Evolutionary conservation across 345 rosid genomes (phyloP), one percentile per base, ranked within the genome.

Genomic region (Diplotaxis tenuifolia): DNA sequence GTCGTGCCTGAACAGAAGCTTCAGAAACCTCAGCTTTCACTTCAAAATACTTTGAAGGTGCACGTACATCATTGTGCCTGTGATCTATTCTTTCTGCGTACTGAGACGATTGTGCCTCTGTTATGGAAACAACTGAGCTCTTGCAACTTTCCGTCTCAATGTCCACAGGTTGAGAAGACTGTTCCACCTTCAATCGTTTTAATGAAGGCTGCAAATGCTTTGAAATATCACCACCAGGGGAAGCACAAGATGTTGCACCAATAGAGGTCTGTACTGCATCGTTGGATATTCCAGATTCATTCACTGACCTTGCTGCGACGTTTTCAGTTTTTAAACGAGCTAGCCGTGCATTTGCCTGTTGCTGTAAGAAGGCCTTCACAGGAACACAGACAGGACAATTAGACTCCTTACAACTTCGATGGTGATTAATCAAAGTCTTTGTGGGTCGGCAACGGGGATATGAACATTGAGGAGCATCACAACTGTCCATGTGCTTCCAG

Each of bases 321-420:
- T 82, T 72, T 65, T 83, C 80, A 59, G 80, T 61, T 68, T 76
- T 86, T 22, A 77, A 75, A 71, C 82, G 87, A 31, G 79, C 80
- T 45, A 81, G 85, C 53, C 75, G 78, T 19, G 82, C 80, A 84
- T 75, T 89, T 58, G 78, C 73, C 56, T 87, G 92, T 40, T 75
- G 81, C 81, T 82, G 89, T 58, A 85, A 25, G 81, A 77, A 89
- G 27, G 74, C 79, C 73, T 83, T 96, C n/a, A 90, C 97, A 69
- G 92, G 92, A 83, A 90, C 74, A 78, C 99, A 96, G 78, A 96
- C 99, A 65, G 97, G 98, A 84, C 99, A 96, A 36, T 84, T 68
- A 12, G 81, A 49, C 65, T 92, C 90, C 75, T 68, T 77, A 81
- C 99, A 96, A 62, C 63, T 83, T 79, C 77, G 87, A 77, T 86